Percentiles rank a stretch among this genome's conserved stretches.
Evolutionary conservation across 352 stramenopile species (phyloP).

Genomic region (Pythium plurisporium): DNA sequence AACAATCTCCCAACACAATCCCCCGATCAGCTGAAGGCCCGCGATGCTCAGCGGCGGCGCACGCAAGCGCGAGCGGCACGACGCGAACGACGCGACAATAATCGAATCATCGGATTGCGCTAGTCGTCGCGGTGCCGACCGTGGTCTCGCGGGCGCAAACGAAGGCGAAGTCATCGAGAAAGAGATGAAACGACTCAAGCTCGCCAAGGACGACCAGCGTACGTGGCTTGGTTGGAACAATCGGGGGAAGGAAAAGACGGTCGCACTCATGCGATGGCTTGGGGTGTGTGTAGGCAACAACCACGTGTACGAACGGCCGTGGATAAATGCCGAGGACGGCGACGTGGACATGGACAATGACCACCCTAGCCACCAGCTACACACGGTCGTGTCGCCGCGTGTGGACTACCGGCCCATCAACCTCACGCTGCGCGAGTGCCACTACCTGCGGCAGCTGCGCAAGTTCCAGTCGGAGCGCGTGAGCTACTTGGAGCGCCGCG

Average conservation of each 20-base stretch:
- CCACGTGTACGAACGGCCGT: neutral
- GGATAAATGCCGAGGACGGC: neutral
- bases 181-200: conserved; percentile 69
- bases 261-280: neutral
- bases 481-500: conserved; percentile 38
- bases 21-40: neutral
- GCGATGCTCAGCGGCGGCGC: conserved; percentile 12
- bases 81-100: neutral
- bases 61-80: conserved; percentile 39
- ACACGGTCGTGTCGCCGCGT: neutral
- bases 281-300: neutral
- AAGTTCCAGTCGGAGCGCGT: conserved; percentile 66
- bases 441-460: conserved; percentile 70
- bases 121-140: neutral
- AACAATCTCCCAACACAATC: neutral
- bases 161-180: conserved; percentile 51
- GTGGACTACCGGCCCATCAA: conserved; percentile 53
- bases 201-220: conserved; percentile 46
- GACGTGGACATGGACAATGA: conserved; percentile 15
- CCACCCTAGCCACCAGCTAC: neutral
- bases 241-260: neutral
- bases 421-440: conserved; percentile 59
- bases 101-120: neutral
- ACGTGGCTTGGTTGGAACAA: neutral
- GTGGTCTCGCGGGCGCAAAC: neutral